Percentiles rank a stretch among this genome's conserved stretches.
Conservation (phyloP, 225 moss, liverwort and hornwort genomes). For the Pseudoscleropodium purum region DNA sequence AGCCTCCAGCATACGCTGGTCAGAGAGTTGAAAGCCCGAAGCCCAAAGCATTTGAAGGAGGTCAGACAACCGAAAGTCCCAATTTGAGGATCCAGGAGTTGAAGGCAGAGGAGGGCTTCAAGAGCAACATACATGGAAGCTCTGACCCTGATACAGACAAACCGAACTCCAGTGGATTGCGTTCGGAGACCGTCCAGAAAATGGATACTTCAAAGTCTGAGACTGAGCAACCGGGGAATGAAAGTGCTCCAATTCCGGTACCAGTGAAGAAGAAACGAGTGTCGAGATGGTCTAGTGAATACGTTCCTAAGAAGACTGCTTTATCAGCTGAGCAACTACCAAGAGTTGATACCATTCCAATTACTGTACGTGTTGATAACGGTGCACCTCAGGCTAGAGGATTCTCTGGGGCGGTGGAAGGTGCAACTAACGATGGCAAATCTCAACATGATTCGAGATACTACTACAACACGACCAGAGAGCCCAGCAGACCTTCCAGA, state of each 20-base stretch:
- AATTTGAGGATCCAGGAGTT: slow-evolving; percentile 11
- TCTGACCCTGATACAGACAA: background rate
- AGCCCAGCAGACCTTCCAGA: background rate
- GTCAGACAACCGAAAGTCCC: background rate
- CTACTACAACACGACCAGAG: background rate
- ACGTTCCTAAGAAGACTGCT: slow-evolving; percentile 2
- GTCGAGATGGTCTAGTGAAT: slow-evolving; percentile 27
- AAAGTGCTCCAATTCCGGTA: slow-evolving; percentile 2
- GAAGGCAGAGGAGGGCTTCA: slow-evolving; percentile 8
- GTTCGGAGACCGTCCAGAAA: slow-evolving; percentile 1
- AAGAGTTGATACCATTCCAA: background rate
- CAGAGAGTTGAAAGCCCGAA: slow-evolving; percentile 8
- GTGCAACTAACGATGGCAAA: background rate
- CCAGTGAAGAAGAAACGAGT: slow-evolving; percentile 34
- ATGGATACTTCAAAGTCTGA: background rate
- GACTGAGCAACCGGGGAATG: background rate
- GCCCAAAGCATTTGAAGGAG: slow-evolving; percentile 5
- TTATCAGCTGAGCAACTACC: slow-evolving; percentile 1
- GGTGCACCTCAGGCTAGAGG: background rate
- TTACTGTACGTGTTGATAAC: background rate
- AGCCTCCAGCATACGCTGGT: background rate
- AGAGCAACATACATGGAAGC: background rate
- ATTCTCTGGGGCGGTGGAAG: background rate
- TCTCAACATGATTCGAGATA: slow-evolving; percentile 1
- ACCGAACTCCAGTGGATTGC: slow-evolving; percentile 9